Evolutionary conservation across 2,329 filamentous ascomycete genomes (phyloP).

Genomic region (Sporothrix pallida): DNA sequence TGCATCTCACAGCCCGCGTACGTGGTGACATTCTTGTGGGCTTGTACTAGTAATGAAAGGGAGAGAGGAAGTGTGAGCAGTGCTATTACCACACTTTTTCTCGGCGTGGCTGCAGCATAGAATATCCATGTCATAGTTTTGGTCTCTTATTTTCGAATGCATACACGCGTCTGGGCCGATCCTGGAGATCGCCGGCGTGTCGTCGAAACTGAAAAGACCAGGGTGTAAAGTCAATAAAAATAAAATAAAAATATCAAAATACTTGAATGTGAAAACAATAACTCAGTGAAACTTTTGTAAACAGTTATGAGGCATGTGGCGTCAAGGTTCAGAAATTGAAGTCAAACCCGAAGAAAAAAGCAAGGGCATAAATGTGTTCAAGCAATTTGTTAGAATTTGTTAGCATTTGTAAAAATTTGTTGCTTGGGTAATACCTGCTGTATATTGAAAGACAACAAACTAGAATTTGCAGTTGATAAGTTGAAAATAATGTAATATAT

Average conservation of each 20-base stretch:
- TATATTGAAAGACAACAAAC: not conserved
- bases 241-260: not conserved
- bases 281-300: not conserved
- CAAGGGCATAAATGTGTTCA: not conserved
- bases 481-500: not conserved
- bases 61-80: not conserved
- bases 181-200: conserved; percentile 32
- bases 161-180: conserved; percentile 11
- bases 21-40: conserved; percentile 66
- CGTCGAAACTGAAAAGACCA: not conserved
- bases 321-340: not conserved
- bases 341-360: not conserved
- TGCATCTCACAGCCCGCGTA: conserved; percentile 65
- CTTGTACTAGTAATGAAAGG: conserved; percentile 51
- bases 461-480: not conserved
- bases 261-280: not conserved
- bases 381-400: not conserved
- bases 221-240: not conserved
- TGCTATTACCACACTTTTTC: not conserved
- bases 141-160: not conserved
- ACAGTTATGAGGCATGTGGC: not conserved
- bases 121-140: not conserved
- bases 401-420: not conserved
- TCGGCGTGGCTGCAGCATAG: not conserved
- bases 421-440: too few relatives aligned